Conservation (phyloP, 352 stramenopile genomes). For the Pythium chondricola region DNA sequence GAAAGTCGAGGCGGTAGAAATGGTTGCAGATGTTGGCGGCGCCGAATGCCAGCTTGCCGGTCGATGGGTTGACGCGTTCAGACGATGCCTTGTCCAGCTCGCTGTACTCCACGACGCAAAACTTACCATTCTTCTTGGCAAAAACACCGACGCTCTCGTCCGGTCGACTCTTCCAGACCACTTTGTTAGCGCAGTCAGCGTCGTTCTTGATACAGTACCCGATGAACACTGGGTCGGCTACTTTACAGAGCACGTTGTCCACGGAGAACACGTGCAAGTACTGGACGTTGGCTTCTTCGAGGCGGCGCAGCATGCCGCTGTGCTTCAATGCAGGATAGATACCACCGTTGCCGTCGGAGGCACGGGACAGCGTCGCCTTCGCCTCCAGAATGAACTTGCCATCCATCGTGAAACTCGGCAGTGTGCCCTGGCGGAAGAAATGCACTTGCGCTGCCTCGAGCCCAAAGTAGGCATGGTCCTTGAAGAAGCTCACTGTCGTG, state of each 20-base stretch:
- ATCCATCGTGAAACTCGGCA: conserved; percentile 92
- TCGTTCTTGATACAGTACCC: conserved; percentile 92
- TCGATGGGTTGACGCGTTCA: conserved; percentile 49
- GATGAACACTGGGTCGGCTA: conserved; percentile 94
- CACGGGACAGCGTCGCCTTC: conserved; percentile 71
- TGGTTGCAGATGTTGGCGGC: conserved; percentile 99
- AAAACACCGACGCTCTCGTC: conserved; percentile 93
- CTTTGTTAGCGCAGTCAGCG: conserved; percentile 96
- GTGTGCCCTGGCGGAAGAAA: conserved; percentile 95
- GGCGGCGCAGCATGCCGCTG: conserved; percentile 82
- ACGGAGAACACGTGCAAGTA: conserved; percentile 97
- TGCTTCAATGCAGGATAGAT: conserved; percentile 91
- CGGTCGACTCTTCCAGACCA: conserved; percentile 91
- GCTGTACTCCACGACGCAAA: conserved; percentile 96
- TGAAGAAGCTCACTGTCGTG: conserved; percentile 91
- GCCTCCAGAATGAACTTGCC: conserved; percentile 96
- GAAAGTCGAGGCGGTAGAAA: conserved; percentile 83
- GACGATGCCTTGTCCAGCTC: conserved; percentile 87
- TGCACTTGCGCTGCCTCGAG: conserved; percentile 81
- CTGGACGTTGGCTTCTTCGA: conserved; percentile 84
- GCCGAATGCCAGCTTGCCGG: conserved; percentile 89
- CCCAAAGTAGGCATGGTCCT: conserved; percentile 88
- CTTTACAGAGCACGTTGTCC: conserved; percentile 96
- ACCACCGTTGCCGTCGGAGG: conserved; percentile 98
- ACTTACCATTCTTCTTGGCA: conserved; percentile 71